phyloP scores from a whole-genome alignment of 306 rosid genomes.

The Purshia tridentata region DNA sequence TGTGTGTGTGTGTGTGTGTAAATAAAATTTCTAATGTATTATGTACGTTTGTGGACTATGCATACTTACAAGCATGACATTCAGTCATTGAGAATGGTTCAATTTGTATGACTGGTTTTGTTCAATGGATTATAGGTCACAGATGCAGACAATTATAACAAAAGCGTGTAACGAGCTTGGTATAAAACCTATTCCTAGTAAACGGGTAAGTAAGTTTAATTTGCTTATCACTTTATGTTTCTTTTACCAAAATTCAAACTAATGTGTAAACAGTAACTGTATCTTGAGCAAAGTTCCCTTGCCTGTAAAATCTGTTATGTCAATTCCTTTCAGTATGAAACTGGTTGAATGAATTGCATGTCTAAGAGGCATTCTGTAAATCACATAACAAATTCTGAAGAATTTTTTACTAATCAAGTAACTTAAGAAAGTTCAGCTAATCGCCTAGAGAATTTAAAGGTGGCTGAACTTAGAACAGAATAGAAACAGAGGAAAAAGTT shows the following conservation, averaged over 20 bases:
- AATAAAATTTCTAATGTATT: no score
- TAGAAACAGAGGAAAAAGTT: no score
- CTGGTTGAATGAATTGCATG: not conserved
- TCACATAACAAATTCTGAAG: no score
- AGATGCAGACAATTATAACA: conserved; percentile 96
- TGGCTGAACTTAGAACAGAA: no score
- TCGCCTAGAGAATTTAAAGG: not conserved
- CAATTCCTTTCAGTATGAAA: not conserved
- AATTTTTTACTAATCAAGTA: not conserved
- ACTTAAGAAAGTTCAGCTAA: conserved; percentile 4
- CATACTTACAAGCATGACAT: not conserved
- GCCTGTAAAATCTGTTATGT: no score
- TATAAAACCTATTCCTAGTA: conserved; percentile 76
- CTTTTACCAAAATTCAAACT: no score
- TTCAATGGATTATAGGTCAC: conserved; percentile 66
- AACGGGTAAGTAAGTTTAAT: conserved; percentile 63
- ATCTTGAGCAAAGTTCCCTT: no score
- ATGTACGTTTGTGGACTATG: not conserved
- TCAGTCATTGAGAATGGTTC: not conserved
- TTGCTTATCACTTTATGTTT: conserved; percentile 9
- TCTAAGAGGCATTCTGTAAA: not conserved
- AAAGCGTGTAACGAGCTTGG: conserved; percentile 90
- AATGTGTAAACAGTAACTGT: no score
- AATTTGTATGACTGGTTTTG: not conserved
- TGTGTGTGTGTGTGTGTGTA: no score